A percentile compares a stretch with the other conserved stretches of the same genome.
Conservation (phyloP, 305 asterid genomes). For the Fraxinus latifolia region DNA sequence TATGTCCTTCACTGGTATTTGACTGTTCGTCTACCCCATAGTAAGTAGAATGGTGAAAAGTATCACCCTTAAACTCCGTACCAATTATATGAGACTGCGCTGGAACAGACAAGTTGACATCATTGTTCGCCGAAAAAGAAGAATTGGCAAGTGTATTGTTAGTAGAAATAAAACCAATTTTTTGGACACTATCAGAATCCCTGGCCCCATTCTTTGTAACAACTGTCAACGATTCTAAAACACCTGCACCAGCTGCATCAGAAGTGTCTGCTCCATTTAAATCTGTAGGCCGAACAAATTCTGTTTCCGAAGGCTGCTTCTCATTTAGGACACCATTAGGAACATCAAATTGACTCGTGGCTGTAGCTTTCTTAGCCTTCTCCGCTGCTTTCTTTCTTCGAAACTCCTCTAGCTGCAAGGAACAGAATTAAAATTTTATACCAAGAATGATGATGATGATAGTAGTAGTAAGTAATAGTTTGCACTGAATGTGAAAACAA, state of each 20-base stretch:
- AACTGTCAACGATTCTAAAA: conserved; percentile 28
- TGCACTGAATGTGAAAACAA: neutral
- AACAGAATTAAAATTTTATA: neutral
- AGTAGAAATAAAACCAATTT: conserved; percentile 35
- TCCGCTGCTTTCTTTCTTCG: conserved; percentile 84
- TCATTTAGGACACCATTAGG: conserved; percentile 44
- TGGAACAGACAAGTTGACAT: conserved; percentile 23
- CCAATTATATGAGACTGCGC: conserved; percentile 31
- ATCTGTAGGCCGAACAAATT: conserved; percentile 37
- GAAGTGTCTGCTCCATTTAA: conserved; percentile 56
- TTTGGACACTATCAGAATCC: conserved; percentile 32
- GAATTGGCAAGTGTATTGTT: conserved; percentile 26
- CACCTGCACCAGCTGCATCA: conserved; percentile 42
- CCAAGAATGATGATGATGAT: neutral
- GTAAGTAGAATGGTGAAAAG: conserved; percentile 34
- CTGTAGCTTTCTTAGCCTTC: conserved; percentile 56
- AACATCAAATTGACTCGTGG: conserved; percentile 36
- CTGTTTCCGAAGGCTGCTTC: conserved; percentile 47
- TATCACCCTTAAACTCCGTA: conserved; percentile 40
- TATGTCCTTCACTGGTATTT: conserved; percentile 33
- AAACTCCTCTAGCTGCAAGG: conserved; percentile 79
- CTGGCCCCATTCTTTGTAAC: conserved; percentile 35
- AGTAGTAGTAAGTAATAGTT: neutral
- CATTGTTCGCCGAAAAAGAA: conserved; percentile 32
- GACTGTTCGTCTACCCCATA: conserved; percentile 34